Base-by-base conservation (phyloP, 768 basidiomycete species). In the Boletellus emodensis region DNA sequence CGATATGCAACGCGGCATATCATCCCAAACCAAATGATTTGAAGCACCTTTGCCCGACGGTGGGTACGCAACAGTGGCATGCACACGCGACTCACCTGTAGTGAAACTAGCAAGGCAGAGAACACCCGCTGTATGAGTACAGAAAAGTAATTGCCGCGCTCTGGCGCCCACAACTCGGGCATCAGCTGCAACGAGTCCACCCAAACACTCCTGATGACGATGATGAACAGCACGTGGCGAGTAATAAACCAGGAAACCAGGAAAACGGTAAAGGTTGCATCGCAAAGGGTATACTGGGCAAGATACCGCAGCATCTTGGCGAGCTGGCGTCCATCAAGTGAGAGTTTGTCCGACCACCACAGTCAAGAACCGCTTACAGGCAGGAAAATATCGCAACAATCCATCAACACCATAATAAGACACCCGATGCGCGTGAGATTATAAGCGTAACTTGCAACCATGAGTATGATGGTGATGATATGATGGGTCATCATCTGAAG, bases 401-500 rank as follows among this genome's bases (percentile, higher is more conserved):
- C 96, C 92, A 98, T 94, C 33, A 96, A 71, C 44, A 90, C 78
- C 80, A 96, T 86, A 52, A 96, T 83, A 40, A 93, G 73, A 58
- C 87, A 90, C 14, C 96, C 96, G 39, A 94, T 80, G 40, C 94
- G 87, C 9, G 91, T 95, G 64, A 84, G 86, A 69, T 94, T 87
- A 65, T 77, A 81, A 53, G 77, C 77, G 71, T 96, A 98, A 67
- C 90, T 93, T 36, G 74, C 61, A 32, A 75, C 69, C 71, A 97
- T 83, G 54, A 99, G 80, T 43, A 76, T 63, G 53, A 94, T 78
- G 12, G 94, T 95, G 57, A 98, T 87, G 59, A 95, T 64, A 66
- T 99, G 96, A 72, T 99, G 96, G 22, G 84, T 73, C 80, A 97
- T 88, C 95, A 97, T 97, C 70, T 97, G 95, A 60, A 75, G 74